These are phyloP conservation scores for Cryphonectria naterciae DNA, from an alignment of 2,329 filamentous ascomycete genomes.

Conservation along the genomic window DNA sequence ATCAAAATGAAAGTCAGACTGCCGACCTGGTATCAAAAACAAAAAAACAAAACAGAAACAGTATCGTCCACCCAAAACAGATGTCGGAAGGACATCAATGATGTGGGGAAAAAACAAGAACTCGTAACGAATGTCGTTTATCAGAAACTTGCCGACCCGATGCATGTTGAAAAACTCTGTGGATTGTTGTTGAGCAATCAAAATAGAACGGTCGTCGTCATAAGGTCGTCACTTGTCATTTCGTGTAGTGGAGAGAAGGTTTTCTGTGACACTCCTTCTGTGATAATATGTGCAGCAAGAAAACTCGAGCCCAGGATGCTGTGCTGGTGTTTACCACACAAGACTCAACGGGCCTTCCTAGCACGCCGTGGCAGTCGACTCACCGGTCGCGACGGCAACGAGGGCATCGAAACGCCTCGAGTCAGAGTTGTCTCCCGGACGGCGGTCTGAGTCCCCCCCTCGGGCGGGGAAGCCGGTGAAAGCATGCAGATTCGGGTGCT, in stretches of 20 bases:
- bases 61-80: conserved; percentile 6
- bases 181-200: background rate
- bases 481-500: conserved; percentile 59
- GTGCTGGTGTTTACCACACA: too few relatives aligned
- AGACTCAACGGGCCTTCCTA: conserved; percentile 16
- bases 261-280: background rate
- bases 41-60: conserved; percentile 10
- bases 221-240: conserved; percentile 23
- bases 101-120: too few relatives aligned
- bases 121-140: conserved; percentile 10
- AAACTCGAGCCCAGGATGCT: background rate
- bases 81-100: conserved; percentile 10
- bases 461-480: conserved; percentile 56
- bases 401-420: conserved; percentile 63
- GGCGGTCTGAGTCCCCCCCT: conserved; percentile 35
- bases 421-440: conserved; percentile 39
- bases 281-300: conserved; percentile 10
- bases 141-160: conserved; percentile 17
- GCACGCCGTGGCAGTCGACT: conserved; percentile 39
- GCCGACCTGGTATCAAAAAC: conserved; percentile 30
- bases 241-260: background rate
- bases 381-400: conserved; percentile 67
- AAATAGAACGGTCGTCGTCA: conserved; percentile 15
- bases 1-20: conserved; percentile 20
- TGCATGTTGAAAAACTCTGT: conserved; percentile 8